Conservation (phyloP, 257 asterid genomes). For the Scutellaria minor region DNA sequence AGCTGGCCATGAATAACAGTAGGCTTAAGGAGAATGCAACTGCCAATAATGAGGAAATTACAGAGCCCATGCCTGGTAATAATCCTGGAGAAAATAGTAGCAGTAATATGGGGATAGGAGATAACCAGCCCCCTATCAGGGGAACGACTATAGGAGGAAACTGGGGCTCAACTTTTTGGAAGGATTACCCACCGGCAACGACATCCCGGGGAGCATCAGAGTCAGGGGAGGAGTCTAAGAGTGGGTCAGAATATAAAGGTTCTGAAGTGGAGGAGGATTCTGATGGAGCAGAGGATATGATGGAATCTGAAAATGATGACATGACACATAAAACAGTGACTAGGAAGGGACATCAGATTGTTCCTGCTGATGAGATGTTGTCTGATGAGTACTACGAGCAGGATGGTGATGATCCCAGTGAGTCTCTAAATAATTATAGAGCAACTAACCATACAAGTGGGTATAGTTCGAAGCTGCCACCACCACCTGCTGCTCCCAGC, state of each 20-base stretch:
- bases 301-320: conserved; percentile 64
- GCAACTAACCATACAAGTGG: conserved; percentile 56
- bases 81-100: conserved; percentile 50
- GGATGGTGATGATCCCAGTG: conserved; percentile 87
- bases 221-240: conserved; percentile 87
- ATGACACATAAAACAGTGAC: conserved; percentile 44
- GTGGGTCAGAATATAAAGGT: conserved; percentile 90
- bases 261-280: conserved; percentile 67
- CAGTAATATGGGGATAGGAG: conserved; percentile 40
- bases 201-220: conserved; percentile 57
- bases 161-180: conserved; percentile 93
- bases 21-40: conserved; percentile 44
- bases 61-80: conserved; percentile 53
- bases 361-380: conserved; percentile 89
- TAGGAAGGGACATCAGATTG: conserved; percentile 56
- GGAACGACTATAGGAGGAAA: conserved; percentile 53
- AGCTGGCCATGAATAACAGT: conserved; percentile 46
- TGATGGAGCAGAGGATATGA: conserved; percentile 62
- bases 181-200: conserved; percentile 65
- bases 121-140: conserved; percentile 51
- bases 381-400: conserved; percentile 99
- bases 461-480: conserved; percentile 56
- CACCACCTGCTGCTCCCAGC: conserved; percentile 51
- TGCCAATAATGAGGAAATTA: conserved; percentile 47
- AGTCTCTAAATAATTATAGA: conserved; percentile 66